Evolutionary conservation across 2,329 filamentous ascomycete genomes (phyloP).

Genomic region (Penicillium sp.): DNA sequence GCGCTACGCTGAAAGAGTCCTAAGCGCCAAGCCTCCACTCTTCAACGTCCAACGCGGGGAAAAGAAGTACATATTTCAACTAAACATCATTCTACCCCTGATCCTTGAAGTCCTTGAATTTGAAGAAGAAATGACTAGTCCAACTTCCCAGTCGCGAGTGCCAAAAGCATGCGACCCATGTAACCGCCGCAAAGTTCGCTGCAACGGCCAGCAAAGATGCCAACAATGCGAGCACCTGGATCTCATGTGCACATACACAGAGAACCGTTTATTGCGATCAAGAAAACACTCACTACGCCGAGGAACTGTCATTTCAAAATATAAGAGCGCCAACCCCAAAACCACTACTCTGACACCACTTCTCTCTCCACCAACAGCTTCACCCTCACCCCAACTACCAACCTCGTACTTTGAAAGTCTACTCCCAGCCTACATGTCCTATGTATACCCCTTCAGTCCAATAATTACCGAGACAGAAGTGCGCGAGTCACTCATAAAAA

Average conservation of each 20-base stretch:
- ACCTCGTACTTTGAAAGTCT: constrained; percentile 42
- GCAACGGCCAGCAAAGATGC: constrained; percentile 49
- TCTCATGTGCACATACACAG: constrained; percentile 48
- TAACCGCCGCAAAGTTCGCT: constrained; percentile 49
- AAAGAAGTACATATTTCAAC: constrained; percentile 1
- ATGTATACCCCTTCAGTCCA: constrained; percentile 51
- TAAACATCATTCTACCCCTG: background rate
- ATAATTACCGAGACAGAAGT: constrained; percentile 47
- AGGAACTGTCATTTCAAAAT: constrained; percentile 45
- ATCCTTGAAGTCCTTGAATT: background rate
- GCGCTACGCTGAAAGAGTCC: constrained; percentile 3
- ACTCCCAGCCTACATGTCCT: constrained; percentile 46
- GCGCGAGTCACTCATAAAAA: constrained; percentile 31
- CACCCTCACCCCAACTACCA: constrained; percentile 4
- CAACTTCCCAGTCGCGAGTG: constrained; percentile 10
- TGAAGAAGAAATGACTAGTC: background rate
- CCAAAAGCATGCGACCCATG: constrained; percentile 48
- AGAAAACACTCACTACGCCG: constrained; percentile 41
- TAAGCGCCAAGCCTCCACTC: constrained; percentile 1
- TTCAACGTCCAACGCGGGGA: constrained; percentile 7
- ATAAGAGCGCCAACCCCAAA: constrained; percentile 23
- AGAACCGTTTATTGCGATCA: constrained; percentile 31
- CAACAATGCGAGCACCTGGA: constrained; percentile 47
- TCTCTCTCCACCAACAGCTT: constrained; percentile 14
- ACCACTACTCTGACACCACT: background rate